These are phyloP conservation scores for Isoetes engelmannii DNA, from an alignment of 83 land plant genomes.

Conservation along the genomic window DNA sequence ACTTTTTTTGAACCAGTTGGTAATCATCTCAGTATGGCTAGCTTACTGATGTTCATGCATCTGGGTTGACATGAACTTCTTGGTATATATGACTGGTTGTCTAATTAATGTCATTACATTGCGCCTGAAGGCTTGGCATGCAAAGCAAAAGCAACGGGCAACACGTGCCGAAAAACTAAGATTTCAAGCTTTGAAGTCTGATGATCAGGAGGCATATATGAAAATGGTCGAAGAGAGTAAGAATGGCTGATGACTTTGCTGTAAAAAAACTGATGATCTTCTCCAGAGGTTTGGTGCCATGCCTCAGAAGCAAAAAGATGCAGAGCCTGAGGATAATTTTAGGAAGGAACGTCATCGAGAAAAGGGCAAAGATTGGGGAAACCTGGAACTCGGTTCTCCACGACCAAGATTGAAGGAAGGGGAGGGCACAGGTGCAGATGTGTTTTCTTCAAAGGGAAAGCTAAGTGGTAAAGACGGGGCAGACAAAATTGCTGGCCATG, in stretches of 20 bases:
- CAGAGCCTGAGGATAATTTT: conserved; percentile 54
- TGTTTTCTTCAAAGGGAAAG: too few relatives aligned
- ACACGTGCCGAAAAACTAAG: conserved; percentile 79
- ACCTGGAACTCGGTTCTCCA: conserved; percentile 15
- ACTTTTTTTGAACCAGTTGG: not conserved
- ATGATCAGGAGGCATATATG: conserved; percentile 99
- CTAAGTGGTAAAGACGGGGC: too few relatives aligned
- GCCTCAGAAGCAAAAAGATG: conserved; percentile 85
- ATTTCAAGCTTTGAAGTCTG: conserved; percentile 84
- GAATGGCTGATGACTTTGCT: conserved; percentile 81
- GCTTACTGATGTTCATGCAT: not conserved
- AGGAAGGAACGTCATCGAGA: conserved; percentile 42
- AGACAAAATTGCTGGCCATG: conserved; percentile 20
- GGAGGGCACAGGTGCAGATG: too few relatives aligned
- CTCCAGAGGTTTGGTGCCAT: conserved; percentile 91
- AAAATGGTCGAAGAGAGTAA: conserved; percentile 95
- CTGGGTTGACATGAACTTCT: not conserved
- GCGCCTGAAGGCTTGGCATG: conserved; percentile 94
- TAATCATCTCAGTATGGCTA: not conserved
- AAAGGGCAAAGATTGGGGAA: conserved; percentile 9
- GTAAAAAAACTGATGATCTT: conserved; percentile 75
- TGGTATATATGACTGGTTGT: not conserved
- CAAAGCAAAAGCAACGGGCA: conserved; percentile 79
- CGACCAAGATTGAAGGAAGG: too few relatives aligned
- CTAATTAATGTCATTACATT: too few relatives aligned